These are phyloP conservation scores for Heliamphora pulchella DNA, from an alignment of 179 eudicot genomes.

Conservation along the genomic window DNA sequence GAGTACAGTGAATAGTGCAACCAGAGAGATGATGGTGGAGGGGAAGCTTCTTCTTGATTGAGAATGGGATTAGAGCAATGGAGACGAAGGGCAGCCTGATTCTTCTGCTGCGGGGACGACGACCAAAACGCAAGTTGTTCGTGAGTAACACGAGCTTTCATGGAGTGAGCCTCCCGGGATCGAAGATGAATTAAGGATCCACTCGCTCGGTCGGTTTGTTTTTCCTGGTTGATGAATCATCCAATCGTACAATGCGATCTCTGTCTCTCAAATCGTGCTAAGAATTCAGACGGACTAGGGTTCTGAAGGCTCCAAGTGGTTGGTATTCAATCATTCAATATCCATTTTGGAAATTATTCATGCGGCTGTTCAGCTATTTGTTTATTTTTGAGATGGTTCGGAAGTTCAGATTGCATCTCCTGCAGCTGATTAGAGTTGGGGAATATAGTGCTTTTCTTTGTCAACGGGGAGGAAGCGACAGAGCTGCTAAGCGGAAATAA, in stretches of 20 bases:
- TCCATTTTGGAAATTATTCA: constrained; percentile 62
- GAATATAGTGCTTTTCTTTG: constrained; percentile 87
- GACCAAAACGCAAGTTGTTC: constrained; percentile 29
- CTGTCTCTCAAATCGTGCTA: constrained; percentile 71
- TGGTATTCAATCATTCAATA: constrained; percentile 75
- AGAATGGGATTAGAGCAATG: too few relatives aligned
- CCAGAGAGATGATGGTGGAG: too few relatives aligned
- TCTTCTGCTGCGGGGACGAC: too few relatives aligned
- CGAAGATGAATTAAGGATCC: constrained; percentile 54
- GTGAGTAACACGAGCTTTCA: constrained; percentile 50
- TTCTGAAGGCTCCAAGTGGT: constrained; percentile 93
- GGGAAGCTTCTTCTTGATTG: too few relatives aligned
- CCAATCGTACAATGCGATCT: constrained; percentile 94
- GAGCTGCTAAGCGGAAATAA: constrained; percentile 64
- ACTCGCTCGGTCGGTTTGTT: constrained; percentile 86
- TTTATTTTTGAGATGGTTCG: constrained; percentile 67
- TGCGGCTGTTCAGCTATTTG: constrained; percentile 39
- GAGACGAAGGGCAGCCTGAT: too few relatives aligned
- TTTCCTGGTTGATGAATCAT: constrained; percentile 68
- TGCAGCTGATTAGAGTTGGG: constrained; percentile 66
- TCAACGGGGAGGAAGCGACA: constrained; percentile 93
- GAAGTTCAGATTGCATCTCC: constrained; percentile 50
- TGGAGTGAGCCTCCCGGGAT: constrained; percentile 60
- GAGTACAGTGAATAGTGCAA: too few relatives aligned
- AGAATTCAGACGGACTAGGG: constrained; percentile 68